Percentiles rank a stretch among this genome's conserved stretches.
Conservation (phyloP, 495 filamentous ascomycete genomes). For the Aspergillus panamensis region DNA sequence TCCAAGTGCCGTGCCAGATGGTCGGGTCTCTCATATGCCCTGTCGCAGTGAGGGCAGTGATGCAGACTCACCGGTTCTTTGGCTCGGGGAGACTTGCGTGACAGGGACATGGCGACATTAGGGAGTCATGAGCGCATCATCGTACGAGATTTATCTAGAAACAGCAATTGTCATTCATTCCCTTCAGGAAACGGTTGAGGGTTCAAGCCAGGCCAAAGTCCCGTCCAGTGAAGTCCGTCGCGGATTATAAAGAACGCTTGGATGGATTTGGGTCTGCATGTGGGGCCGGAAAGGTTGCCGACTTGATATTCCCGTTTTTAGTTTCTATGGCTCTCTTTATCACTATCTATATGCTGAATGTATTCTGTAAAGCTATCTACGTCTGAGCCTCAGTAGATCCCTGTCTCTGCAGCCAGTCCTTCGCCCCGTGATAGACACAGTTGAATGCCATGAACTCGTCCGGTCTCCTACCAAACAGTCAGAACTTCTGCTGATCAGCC, state of each 20-base stretch:
- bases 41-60: conserved; percentile 26
- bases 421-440: conserved; percentile 37
- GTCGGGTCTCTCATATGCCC: conserved; percentile 22
- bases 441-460: conserved; percentile 46
- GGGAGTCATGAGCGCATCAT: too few species aligned
- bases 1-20: conserved; percentile 32
- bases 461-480: conserved; percentile 22
- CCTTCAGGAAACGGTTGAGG: neutral
- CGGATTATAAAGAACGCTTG: too few species aligned
- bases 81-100: conserved; percentile 17
- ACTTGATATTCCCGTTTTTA: too few species aligned
- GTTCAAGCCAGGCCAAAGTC: too few species aligned
- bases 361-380: neutral
- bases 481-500: too few species aligned
- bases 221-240: too few species aligned
- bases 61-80: conserved; percentile 15
- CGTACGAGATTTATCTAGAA: too few species aligned
- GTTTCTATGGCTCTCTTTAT: too few species aligned
- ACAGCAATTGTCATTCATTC: too few species aligned
- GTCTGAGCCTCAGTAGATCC: neutral
- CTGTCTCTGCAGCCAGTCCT: conserved; percentile 4
- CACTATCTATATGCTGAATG: too few species aligned
- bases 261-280: too few species aligned
- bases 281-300: too few species aligned
- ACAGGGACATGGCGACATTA: neutral